Base-by-base conservation (phyloP, 2,329 filamentous ascomycete species). In the Trichoderma breve region DNA sequence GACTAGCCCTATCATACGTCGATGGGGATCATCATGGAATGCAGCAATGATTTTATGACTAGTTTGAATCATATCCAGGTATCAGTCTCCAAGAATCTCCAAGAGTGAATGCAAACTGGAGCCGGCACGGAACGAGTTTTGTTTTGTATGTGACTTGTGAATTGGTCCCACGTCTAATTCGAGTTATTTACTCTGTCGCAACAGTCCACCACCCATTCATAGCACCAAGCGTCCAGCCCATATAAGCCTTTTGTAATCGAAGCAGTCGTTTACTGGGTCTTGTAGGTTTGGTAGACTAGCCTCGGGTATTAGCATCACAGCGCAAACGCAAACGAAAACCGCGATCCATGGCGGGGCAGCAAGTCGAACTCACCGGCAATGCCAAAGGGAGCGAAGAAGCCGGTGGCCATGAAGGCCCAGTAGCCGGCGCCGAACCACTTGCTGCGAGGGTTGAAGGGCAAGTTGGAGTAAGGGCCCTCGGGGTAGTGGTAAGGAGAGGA, bases 401-500 rank as follows among this genome's bases (percentile, higher is more conserved):
- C 88, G 74, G 83, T 81, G 78, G 79, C 81, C 78, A 82, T 81
- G 86, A 93, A 96, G 75, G 82, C 81, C 92, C 94, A 97, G 91
- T 92, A 99, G 84, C 91, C 88, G 78, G 93, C 74, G 76, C 86
- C 89, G 83, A 99, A 99, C 86, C 88, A 92, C 85, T 91, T 93
- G 82, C 91, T 95, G 86, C 93, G 88, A 77, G 96, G 93, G 89
- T 99, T 97, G 91, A 99, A 99, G 77, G 96, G 96, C 76, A 99
- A 85, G 89, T 98, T 98, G 87, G 89, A 91, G 85, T 94, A 92
- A 80, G 95, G 93, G 76, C 95, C 96, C 87, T 98, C 95, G 78
- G 95, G 92, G 88, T 99, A 99, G 89, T 99, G 96, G 91, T 97
- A 98, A 75, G 95, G 95, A 82, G 93, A 97, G 79, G 88, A 89